phyloP scores from a whole-genome alignment of 192 early-diverging fungal genomes.

The Chytriomyces sp. region DNA sequence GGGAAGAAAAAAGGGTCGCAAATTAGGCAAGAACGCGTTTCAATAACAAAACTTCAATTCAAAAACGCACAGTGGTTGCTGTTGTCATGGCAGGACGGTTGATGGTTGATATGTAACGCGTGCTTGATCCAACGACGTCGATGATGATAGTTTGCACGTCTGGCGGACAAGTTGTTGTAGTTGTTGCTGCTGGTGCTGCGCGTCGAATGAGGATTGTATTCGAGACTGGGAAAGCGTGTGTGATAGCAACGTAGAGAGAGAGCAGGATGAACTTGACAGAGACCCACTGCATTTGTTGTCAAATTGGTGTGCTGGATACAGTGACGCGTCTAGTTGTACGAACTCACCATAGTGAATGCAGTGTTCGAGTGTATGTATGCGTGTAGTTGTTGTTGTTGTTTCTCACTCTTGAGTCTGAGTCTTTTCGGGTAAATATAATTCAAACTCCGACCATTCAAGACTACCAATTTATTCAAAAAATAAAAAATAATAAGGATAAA shows the following conservation, averaged over 20 bases:
- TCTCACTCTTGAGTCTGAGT: not conserved
- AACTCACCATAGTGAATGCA: not conserved
- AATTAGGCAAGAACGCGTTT: not conserved
- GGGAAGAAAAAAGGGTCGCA: too few relatives aligned
- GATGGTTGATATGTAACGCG: not conserved
- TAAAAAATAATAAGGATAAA: not conserved
- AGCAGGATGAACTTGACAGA: too few relatives aligned
- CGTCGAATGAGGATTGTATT: not conserved
- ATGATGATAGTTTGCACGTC: not conserved
- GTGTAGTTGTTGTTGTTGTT: not conserved
- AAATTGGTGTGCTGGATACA: not conserved
- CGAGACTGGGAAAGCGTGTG: not conserved
- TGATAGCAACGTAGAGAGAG: not conserved
- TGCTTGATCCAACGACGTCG: not conserved
- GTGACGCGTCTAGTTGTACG: not conserved
- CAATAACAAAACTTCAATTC: not conserved
- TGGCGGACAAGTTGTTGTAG: not conserved
- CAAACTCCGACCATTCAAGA: not conserved
- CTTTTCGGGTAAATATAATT: not conserved
- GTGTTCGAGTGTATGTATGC: too few relatives aligned
- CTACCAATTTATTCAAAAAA: not conserved
- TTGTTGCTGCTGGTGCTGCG: not conserved
- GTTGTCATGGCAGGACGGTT: not conserved
- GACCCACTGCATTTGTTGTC: not conserved
- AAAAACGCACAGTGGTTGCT: constrained; percentile 3